Evolutionary conservation across 768 basidiomycete genomes (phyloP).

Genomic region (Leucocoprinus sp.): DNA sequence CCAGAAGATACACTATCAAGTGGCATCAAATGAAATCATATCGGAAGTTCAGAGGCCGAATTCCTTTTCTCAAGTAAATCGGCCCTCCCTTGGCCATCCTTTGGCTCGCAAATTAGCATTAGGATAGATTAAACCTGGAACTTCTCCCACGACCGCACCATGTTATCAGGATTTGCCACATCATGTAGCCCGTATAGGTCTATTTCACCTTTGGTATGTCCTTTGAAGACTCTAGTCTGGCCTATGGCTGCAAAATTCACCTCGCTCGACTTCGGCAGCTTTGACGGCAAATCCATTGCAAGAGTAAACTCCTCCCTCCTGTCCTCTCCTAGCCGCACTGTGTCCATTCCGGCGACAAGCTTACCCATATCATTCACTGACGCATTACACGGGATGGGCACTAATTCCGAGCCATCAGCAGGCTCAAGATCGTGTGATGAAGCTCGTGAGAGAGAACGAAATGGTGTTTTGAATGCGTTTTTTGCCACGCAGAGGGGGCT

Average conservation of each 20-base stretch:
- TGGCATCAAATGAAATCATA: too few relatives aligned
- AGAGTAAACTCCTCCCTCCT: slow-evolving; percentile 34
- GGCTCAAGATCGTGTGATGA: background rate
- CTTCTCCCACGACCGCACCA: background rate
- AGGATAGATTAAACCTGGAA: too few relatives aligned
- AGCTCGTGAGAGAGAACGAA: background rate
- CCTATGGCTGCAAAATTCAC: slow-evolving; percentile 6
- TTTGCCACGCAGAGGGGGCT: background rate
- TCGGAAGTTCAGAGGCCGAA: too few relatives aligned
- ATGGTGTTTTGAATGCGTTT: background rate
- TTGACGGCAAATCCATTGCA: slow-evolving; percentile 33
- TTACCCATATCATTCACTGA: slow-evolving; percentile 14
- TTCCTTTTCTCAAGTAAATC: too few relatives aligned
- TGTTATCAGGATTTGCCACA: background rate
- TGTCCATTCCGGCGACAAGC: slow-evolving; percentile 12
- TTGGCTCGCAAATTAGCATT: background rate
- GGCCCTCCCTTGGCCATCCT: background rate
- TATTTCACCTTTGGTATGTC: background rate
- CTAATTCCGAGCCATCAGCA: background rate
- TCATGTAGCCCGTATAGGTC: background rate
- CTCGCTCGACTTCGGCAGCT: slow-evolving; percentile 4
- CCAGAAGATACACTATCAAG: too few relatives aligned
- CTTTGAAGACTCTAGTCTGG: slow-evolving; percentile 2
- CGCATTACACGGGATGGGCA: slow-evolving; percentile 14
- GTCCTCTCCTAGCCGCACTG: slow-evolving; percentile 11